Conservation (phyloP, 2,329 filamentous ascomycete genomes). For the Colletotrichum eremochloae region DNA sequence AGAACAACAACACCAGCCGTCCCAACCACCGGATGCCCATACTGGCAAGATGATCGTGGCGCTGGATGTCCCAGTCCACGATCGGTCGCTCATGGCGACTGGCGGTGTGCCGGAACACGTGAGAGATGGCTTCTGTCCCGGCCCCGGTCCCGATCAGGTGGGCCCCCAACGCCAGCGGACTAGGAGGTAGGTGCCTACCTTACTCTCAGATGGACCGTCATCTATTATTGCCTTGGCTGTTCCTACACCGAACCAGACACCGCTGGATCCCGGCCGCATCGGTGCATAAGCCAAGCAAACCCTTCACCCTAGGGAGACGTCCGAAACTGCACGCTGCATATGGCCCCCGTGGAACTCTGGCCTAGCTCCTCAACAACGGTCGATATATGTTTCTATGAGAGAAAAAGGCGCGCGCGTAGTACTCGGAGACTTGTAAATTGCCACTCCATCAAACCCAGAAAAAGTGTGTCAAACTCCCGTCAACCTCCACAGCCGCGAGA, state of each 20-base stretch:
- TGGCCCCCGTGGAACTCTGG: neutral
- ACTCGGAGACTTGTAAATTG: slow-evolving; percentile 34
- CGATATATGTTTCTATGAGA: slow-evolving; percentile 39
- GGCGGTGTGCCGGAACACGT: slow-evolving; percentile 40
- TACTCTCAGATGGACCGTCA: slow-evolving; percentile 7
- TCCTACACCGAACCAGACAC: slow-evolving; percentile 17
- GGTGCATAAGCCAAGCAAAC: slow-evolving; percentile 25
- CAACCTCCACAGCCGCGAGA: slow-evolving; percentile 37
- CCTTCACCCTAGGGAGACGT: neutral
- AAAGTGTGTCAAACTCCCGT: slow-evolving; percentile 41
- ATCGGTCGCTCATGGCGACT: slow-evolving; percentile 37
- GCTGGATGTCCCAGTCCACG: neutral
- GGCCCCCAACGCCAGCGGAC: slow-evolving; percentile 17
- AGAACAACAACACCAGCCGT: neutral
- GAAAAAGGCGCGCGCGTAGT: slow-evolving; percentile 20
- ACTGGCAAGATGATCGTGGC: slow-evolving; percentile 4
- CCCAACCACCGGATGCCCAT: neutral
- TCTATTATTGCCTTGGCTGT: slow-evolving; percentile 16
- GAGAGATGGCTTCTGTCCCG: slow-evolving; percentile 34
- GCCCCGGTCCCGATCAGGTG: slow-evolving; percentile 36
- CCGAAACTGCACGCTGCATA: neutral
- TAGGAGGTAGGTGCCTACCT: neutral
- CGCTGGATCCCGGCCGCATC: slow-evolving; percentile 17
- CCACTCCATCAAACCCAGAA: slow-evolving; percentile 37
- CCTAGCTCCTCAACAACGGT: slow-evolving; percentile 37